phyloP scores from a whole-genome alignment of 1,284 basidiomycete genomes.

The Ganoderma lucidum region DNA sequence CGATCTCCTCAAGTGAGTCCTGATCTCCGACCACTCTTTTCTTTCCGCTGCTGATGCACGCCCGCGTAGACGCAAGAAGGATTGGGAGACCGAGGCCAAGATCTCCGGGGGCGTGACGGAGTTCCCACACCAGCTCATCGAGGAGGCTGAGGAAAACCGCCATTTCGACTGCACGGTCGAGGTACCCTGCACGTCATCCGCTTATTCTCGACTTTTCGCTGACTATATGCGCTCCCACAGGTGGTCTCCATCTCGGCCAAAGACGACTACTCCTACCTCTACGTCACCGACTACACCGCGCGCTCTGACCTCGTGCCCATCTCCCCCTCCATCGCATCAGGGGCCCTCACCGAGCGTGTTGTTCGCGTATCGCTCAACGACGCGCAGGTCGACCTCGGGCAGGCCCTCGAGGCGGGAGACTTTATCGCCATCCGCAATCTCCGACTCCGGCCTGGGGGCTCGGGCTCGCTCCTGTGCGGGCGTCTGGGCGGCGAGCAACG shows the following conservation, averaged over 20 bases:
- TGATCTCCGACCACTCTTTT: not conserved
- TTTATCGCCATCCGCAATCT: slow-evolving; percentile 61
- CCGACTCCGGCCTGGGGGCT: slow-evolving; percentile 49
- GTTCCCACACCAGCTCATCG: slow-evolving; percentile 56
- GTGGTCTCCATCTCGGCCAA: slow-evolving; percentile 52
- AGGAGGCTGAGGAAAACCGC: slow-evolving; percentile 49
- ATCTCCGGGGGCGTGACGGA: slow-evolving; percentile 37
- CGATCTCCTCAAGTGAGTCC: slow-evolving; percentile 60
- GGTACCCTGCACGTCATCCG: slow-evolving; percentile 45
- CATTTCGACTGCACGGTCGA: slow-evolving; percentile 68
- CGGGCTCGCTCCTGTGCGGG: slow-evolving; percentile 48
- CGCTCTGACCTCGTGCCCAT: slow-evolving; percentile 51
- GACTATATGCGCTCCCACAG: slow-evolving; percentile 37
- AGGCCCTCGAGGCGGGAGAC: slow-evolving; percentile 49
- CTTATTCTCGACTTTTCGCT: not conserved
- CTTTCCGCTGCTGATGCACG: slow-evolving; percentile 19
- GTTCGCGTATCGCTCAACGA: slow-evolving; percentile 61
- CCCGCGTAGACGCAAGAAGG: slow-evolving; percentile 58
- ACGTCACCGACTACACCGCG: slow-evolving; percentile 73
- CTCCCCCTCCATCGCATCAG: slow-evolving; percentile 30
- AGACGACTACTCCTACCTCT: slow-evolving; percentile 50
- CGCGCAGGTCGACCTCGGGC: slow-evolving; percentile 53
- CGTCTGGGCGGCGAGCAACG: slow-evolving; percentile 63
- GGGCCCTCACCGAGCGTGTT: slow-evolving; percentile 53
- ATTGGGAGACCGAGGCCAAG: slow-evolving; percentile 49